phyloP scores from a whole-genome alignment of 2,329 filamentous ascomycete species.

The Hypoxylon sp. region DNA sequence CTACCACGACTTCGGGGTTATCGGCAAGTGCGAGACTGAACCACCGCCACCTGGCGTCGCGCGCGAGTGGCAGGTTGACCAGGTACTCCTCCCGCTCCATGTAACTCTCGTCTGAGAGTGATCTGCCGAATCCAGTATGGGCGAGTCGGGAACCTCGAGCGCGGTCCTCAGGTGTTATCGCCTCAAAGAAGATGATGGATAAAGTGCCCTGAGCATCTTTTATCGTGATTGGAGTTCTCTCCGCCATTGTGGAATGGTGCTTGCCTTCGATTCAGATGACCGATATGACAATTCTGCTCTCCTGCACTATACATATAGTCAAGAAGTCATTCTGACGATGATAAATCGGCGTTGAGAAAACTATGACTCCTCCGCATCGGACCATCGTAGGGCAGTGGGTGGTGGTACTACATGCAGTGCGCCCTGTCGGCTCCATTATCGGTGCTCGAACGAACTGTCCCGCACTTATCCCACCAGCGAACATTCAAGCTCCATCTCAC shows the following conservation, averaged over 20 bases:
- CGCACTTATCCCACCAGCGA: not conserved
- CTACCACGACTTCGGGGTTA: conserved; percentile 32
- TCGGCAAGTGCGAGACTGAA: conserved; percentile 33
- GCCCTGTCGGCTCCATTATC: conserved; percentile 2
- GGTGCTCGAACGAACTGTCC: not conserved
- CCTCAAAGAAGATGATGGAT: conserved; percentile 34
- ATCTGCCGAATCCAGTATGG: conserved; percentile 36
- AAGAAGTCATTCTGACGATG: not conserved
- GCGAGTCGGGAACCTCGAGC: conserved; percentile 34
- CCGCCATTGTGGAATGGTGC: conserved; percentile 9
- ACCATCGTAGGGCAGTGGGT: not conserved
- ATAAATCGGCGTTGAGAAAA: not conserved
- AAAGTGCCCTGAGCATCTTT: conserved; percentile 16
- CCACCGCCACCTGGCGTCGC: conserved; percentile 34
- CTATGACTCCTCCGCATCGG: too few species aligned
- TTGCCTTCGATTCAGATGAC: not conserved
- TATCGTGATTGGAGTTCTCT: conserved; percentile 21
- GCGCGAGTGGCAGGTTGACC: conserved; percentile 22
- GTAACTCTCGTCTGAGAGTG: conserved; percentile 34
- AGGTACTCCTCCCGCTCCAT: conserved; percentile 37
- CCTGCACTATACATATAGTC: not conserved
- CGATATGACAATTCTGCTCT: not conserved
- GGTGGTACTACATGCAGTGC: not conserved
- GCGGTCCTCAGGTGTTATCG: conserved; percentile 23
- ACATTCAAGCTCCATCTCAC: not conserved